Evolutionary conservation across 352 stramenopile species (phyloP).

Genomic region (Sclerospora graminicola): DNA sequence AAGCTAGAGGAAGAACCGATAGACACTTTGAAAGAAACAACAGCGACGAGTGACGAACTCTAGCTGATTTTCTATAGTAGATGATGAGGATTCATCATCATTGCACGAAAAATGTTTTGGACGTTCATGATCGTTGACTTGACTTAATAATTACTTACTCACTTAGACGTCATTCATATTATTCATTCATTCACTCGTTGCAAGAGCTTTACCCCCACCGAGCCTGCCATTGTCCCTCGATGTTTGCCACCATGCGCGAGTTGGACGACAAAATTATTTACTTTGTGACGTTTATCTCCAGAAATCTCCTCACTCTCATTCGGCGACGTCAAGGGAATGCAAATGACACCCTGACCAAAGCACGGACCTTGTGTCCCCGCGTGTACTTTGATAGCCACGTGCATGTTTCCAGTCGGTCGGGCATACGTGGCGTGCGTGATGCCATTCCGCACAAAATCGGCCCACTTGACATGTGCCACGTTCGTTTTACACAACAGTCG

Average conservation of each 20-base stretch:
- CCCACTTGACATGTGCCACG: slow-evolving; percentile 36
- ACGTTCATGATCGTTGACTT: too few species aligned
- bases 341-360: slow-evolving; percentile 63
- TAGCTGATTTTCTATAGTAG: too few species aligned
- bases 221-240: slow-evolving; percentile 47
- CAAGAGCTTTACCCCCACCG: slow-evolving; percentile 23
- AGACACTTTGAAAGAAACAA: slow-evolving; percentile 15
- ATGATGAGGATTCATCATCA: too few species aligned
- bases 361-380: slow-evolving; percentile 27
- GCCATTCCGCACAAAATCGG: slow-evolving; percentile 36
- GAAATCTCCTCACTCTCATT: slow-evolving; percentile 12
- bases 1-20: slow-evolving; percentile 14
- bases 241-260: slow-evolving; percentile 44
- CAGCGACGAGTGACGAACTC: slow-evolving; percentile 24
- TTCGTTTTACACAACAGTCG: slow-evolving; percentile 33
- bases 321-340: slow-evolving; percentile 29
- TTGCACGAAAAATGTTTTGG: too few species aligned
- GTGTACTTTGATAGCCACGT: slow-evolving; percentile 67
- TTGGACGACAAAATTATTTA: slow-evolving; percentile 39
- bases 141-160: slow-evolving; percentile 16
- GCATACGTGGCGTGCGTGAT: slow-evolving; percentile 49
- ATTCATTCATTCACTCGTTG: slow-evolving; percentile 19
- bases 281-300: slow-evolving; percentile 10
- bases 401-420: slow-evolving; percentile 45
- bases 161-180: slow-evolving; percentile 1